phyloP scores from a whole-genome alignment of 495 filamentous ascomycete genomes.

The Hypoxylon lenormandii region DNA sequence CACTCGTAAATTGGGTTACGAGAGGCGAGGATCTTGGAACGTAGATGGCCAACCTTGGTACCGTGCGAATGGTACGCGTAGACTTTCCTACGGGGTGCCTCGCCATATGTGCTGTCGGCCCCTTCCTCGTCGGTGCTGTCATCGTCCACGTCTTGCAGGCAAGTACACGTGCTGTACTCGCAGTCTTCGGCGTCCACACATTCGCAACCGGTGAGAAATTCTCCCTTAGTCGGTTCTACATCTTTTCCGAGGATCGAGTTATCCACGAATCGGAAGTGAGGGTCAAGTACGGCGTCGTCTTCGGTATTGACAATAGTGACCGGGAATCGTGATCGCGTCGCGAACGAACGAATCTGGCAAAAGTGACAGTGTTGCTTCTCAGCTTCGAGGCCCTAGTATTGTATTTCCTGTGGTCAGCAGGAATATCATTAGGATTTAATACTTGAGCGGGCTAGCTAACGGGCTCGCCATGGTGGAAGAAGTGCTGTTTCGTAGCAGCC shows the following conservation, averaged over 20 bases:
- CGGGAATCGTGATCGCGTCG: constrained; percentile 53
- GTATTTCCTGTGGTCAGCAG: neutral
- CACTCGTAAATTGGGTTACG: constrained; percentile 85
- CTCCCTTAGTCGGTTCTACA: constrained; percentile 59
- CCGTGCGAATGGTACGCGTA: constrained; percentile 62
- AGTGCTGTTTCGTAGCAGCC: constrained; percentile 52
- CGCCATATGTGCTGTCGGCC: constrained; percentile 2
- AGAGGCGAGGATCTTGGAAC: constrained; percentile 61
- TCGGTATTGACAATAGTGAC: constrained; percentile 64
- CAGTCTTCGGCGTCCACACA: constrained; percentile 63
- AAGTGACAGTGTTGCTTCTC: constrained; percentile 59
- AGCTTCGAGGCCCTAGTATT: constrained; percentile 30
- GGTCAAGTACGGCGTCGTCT: constrained; percentile 58
- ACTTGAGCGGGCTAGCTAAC: constrained; percentile 39
- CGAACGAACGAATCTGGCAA: constrained; percentile 65
- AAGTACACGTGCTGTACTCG: constrained; percentile 62
- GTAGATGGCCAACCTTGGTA: constrained; percentile 56
- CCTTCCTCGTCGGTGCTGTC: constrained; percentile 44
- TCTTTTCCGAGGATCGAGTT: constrained; percentile 57
- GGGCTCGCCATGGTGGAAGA: constrained; percentile 56
- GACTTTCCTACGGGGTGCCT: constrained; percentile 43
- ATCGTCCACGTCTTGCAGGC: constrained; percentile 64
- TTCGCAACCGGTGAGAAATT: constrained; percentile 68
- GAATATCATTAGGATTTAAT: neutral
- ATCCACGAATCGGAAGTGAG: constrained; percentile 68